Base-by-base conservation (phyloP, 441 rosid species). In the Eruca vesicaria region DNA sequence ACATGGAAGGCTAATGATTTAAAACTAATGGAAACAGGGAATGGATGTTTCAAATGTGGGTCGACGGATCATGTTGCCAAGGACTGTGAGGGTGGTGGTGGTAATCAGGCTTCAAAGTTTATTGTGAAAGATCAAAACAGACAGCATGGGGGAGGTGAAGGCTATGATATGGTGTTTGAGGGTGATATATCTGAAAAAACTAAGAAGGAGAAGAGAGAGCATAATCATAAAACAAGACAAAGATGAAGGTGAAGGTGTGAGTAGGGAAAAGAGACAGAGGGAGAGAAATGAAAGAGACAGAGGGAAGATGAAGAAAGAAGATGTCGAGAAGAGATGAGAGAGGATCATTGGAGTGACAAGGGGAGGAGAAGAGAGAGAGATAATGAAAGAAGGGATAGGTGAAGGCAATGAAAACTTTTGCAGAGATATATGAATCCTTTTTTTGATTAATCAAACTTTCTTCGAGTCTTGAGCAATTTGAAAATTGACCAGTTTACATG, bases 101-200 rank as follows among this genome's bases (percentile, higher is more conserved):
- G 33, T 57, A 82, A 79, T 62, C 87, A 81, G 50, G 76, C 85
- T 69, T 71, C 91, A 32, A 91, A n/a, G n/a, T n/a, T n/a, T n/a
- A n/a, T n/a, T n/a, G n/a, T n/a, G n/a, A n/a, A n/a, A n/a, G n/a
- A n/a, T n/a, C n/a, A n/a, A n/a, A n/a, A n/a, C n/a, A n/a, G n/a
- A n/a, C n/a, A n/a, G n/a, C n/a, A n/a, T n/a, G 98, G 97, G 45
- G 95, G 88, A 79, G 84, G 81, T 23, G 71, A 84, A 43, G 82
- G 86, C 72, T 89, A 91, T 66, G 97, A 90, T 63, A 94, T 94
- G 98, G 90, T 94, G 33, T 94, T 94, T 84, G 97, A 94, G 20
- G 96, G 77, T 64, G 91, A 88, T 26, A n/a, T 78, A 65, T 81
- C 83, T 2, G 84, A 76, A 76, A 86, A 80, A 74, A 84, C 84